Conservation (phyloP, 495 filamentous ascomycete species). For the Daldinia decipiens region DNA sequence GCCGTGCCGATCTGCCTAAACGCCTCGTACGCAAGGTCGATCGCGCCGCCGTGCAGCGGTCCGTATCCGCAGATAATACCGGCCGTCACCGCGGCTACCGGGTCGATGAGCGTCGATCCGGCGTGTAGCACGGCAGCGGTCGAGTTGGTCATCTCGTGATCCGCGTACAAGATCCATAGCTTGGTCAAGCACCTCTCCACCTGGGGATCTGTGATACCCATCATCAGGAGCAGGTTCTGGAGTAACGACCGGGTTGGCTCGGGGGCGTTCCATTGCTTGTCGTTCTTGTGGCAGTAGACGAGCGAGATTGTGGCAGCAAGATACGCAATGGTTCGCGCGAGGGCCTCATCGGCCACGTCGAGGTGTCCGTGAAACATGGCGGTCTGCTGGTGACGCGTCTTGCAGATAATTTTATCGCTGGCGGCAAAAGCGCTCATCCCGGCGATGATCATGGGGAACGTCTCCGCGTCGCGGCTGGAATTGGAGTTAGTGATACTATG, state of each 20-base stretch:
- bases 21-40: conserved; percentile 63
- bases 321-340: conserved; percentile 55
- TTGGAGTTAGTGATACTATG: conserved; percentile 14
- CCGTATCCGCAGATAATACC: conserved; percentile 63
- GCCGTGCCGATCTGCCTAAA: conserved; percentile 58
- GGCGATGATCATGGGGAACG: conserved; percentile 47
- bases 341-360: conserved; percentile 53
- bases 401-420: conserved; percentile 46
- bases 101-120: conserved; percentile 54
- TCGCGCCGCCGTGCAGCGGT: conserved; percentile 67
- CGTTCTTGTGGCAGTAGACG: conserved; percentile 55
- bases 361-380: conserved; percentile 55
- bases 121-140: conserved; percentile 62
- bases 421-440: conserved; percentile 54
- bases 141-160: conserved; percentile 66
- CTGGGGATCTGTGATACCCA: conserved; percentile 43
- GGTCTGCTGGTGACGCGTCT: conserved; percentile 49
- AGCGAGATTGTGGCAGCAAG: conserved; percentile 53
- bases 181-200: conserved; percentile 53
- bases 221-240: conserved; percentile 47
- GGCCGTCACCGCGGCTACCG: conserved; percentile 52
- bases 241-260: conserved; percentile 41
- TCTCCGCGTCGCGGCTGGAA: conserved; percentile 37
- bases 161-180: conserved; percentile 59
- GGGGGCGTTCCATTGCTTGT: conserved; percentile 54